Conservation (phyloP, 208 protist genomes). For the Trypanosoma conorhini region DNA sequence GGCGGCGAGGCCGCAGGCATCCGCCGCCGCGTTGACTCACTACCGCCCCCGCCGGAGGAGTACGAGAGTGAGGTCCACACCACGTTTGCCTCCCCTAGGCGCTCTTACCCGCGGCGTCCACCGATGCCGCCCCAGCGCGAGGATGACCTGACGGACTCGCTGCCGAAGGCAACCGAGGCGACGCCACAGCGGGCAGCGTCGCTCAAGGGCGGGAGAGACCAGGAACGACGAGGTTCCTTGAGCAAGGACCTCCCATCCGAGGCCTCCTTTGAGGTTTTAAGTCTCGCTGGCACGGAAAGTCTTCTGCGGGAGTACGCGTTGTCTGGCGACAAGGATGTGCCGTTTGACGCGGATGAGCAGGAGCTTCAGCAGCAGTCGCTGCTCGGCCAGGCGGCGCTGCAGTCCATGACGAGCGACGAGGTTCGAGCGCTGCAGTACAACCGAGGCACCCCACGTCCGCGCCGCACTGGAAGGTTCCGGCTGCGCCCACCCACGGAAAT, state of each 20-base stretch:
- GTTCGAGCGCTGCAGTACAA: slow-evolving; percentile 26
- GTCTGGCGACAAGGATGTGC: not conserved
- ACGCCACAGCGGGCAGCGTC: not conserved
- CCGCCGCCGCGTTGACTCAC: slow-evolving; percentile 8
- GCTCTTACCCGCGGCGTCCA: slow-evolving; percentile 43
- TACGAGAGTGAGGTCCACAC: slow-evolving; percentile 22
- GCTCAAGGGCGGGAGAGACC: not conserved
- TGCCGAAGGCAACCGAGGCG: slow-evolving; percentile 16
- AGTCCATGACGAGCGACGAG: slow-evolving; percentile 18
- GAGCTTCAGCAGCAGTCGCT: slow-evolving; percentile 10
- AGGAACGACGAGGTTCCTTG: not conserved
- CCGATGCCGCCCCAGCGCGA: slow-evolving; percentile 30
- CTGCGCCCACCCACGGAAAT: slow-evolving; percentile 16
- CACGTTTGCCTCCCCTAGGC: slow-evolving; percentile 13
- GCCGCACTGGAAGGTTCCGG: slow-evolving; percentile 23
- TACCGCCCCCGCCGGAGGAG: slow-evolving; percentile 29
- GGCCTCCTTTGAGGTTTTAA: slow-evolving; percentile 26
- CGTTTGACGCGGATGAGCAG: slow-evolving; percentile 26
- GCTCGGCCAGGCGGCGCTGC: slow-evolving; percentile 12
- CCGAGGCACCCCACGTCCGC: slow-evolving; percentile 15
- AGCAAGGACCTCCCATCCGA: not conserved
- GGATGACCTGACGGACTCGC: slow-evolving; percentile 41
- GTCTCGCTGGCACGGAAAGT: slow-evolving; percentile 16
- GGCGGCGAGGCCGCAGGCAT: not conserved
- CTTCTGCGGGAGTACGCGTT: slow-evolving; percentile 22